These are phyloP conservation scores for Metschnikowia cerradonensis DNA, from an alignment of 805 yeast genomes.

Conservation along the genomic window DNA sequence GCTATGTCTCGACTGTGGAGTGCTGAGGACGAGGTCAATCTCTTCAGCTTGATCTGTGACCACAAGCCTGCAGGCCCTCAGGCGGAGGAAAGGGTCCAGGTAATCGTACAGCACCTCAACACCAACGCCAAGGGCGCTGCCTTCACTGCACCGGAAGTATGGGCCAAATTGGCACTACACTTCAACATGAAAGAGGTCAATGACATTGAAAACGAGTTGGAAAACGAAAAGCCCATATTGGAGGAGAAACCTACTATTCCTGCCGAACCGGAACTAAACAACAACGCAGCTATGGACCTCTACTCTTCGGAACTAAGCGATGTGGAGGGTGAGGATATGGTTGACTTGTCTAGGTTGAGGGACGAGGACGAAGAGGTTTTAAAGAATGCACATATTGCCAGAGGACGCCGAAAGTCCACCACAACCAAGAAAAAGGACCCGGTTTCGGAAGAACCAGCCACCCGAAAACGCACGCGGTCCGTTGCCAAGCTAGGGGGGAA, in stretches of 20 bases:
- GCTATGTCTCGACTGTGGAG: constrained; percentile 41
- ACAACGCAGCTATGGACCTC: constrained; percentile 2
- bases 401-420: constrained; percentile 9
- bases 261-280: background rate
- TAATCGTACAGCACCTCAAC: constrained; percentile 39
- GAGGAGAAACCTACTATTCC: background rate
- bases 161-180: constrained; percentile 50
- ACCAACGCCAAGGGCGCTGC: constrained; percentile 18
- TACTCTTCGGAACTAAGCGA: constrained; percentile 21
- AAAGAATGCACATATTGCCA: background rate
- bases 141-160: constrained; percentile 48
- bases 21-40: constrained; percentile 55
- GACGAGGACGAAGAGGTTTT: constrained; percentile 15
- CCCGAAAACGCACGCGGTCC: constrained; percentile 20
- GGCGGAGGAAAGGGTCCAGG: constrained; percentile 40
- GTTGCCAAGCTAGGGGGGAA: constrained; percentile 17
- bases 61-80: constrained; percentile 63
- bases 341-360: constrained; percentile 11
- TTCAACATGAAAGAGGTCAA: constrained; percentile 61
- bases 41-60: constrained; percentile 59
- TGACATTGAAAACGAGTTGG: constrained; percentile 39
- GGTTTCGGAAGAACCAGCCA: constrained; percentile 5
- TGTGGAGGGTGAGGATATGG: constrained; percentile 16
- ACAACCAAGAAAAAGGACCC: constrained; percentile 8
- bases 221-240: background rate